Base-by-base conservation (phyloP, 176 grass and related monocot species). In the Oryza coarctata region DNA sequence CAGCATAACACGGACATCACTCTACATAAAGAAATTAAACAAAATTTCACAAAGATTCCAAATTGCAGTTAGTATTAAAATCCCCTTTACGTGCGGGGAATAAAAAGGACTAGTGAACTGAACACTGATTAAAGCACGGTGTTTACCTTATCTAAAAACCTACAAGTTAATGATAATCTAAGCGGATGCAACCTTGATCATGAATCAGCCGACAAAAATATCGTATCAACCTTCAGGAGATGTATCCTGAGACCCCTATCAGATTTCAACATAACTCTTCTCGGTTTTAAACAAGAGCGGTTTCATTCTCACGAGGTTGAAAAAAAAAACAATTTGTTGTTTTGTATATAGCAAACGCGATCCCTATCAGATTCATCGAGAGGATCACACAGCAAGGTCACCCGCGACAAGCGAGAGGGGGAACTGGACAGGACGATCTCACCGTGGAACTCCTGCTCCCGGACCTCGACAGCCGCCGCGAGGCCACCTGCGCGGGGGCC, bases 391-490 rank as follows among this genome's bases (percentile, higher is more conserved):
- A 33, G 39, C 2, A 52, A 20, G 18, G 22, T 18, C 60, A 73
- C 12, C 13, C 15, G 14, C 20, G 2, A 22, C 12, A 63, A 71
- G 49, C 10, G 0, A 12, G 70, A 64, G 38, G n/a, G 7, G 11
- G 1, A 68, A 32, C 34, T 9, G 7, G 69, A 1, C 12, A 45
- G 43, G 58, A 33, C 30, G 18, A 74, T 55, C 79, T 76, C 65
- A 90, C 84, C 74, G 32, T 77, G 3, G 79, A 68, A 23, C 47
- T 86, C 75, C 12, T 49, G 45, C 30, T 83, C 17, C 76, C 63
- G 17, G 71, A 80, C 28, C 40, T 81, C 7, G 82, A 85, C 38
- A 63, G 17, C 63, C 31, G 70, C 28, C 39, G 47, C 12, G 75
- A 31, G 2, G 82, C 80, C n/a, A 30, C 67, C 6, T 10, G 64